A percentile compares a stretch with the other conserved stretches of the same genome.
phyloP scores from a whole-genome alignment of 192 early-diverging fungal species.

The Coemansia brasiliensis region DNA sequence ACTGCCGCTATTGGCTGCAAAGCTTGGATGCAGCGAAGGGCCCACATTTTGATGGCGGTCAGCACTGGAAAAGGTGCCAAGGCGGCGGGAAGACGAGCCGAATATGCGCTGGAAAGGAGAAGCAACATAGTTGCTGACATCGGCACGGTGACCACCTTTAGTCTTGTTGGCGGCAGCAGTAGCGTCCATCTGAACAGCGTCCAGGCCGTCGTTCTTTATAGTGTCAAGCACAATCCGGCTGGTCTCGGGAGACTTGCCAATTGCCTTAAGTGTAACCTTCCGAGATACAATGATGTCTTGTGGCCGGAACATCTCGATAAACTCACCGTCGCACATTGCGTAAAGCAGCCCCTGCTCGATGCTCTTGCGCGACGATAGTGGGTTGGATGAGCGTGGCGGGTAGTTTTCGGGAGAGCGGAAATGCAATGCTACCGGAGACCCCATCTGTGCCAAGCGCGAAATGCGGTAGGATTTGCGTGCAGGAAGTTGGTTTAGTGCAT shows the following conservation, averaged over 20 bases:
- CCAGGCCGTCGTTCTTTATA: constrained; percentile 49
- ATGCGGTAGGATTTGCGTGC: constrained; percentile 58
- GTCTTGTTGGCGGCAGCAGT: constrained; percentile 44
- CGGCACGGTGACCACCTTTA: constrained; percentile 13
- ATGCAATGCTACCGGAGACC: constrained; percentile 56
- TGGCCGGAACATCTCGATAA: constrained; percentile 66
- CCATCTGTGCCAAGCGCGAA: constrained; percentile 68
- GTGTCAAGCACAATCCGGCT: constrained; percentile 62
- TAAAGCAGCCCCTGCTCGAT: constrained; percentile 58
- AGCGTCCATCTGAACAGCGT: constrained; percentile 54
- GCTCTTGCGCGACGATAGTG: constrained; percentile 28
- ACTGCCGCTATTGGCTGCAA: constrained; percentile 5
- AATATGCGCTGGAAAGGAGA: constrained; percentile 54
- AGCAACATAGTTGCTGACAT: constrained; percentile 42
- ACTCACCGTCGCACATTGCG: constrained; percentile 79
- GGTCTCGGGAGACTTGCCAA: constrained; percentile 57
- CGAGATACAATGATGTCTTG: constrained; percentile 61
- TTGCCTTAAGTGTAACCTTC: constrained; percentile 66
- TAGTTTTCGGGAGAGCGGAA: constrained; percentile 57
- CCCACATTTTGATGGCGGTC: background rate
- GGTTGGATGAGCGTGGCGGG: constrained; percentile 29
- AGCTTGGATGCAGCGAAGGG: background rate
- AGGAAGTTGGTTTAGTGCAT: constrained; percentile 64
- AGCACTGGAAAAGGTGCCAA: background rate
- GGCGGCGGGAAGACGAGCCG: constrained; percentile 13